A percentile compares a stretch with the other conserved stretches of the same genome.
These are phyloP conservation scores for Tricholoma sp. DNA, from an alignment of 768 basidiomycete genomes.

Conservation along the genomic window DNA sequence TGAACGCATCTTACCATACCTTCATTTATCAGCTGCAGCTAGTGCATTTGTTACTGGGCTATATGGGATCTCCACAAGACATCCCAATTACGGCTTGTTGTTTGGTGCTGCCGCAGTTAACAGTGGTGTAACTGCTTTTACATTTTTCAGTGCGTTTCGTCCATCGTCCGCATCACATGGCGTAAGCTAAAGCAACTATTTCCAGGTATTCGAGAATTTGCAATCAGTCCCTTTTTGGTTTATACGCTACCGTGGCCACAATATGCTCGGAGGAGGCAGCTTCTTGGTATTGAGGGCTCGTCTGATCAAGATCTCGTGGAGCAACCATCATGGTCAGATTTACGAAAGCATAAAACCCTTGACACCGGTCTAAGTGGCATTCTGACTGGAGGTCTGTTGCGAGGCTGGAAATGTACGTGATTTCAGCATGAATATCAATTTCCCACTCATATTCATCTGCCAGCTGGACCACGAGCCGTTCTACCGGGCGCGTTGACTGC, in stretches of 20 bases:
- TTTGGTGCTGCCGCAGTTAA: conserved; percentile 65
- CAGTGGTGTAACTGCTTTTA: conserved; percentile 61
- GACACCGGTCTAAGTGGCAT: conserved; percentile 76
- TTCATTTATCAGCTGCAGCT: conserved; percentile 40
- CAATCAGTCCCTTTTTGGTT: conserved; percentile 60
- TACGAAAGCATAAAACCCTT: conserved; percentile 55
- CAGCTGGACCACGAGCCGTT: conserved; percentile 60
- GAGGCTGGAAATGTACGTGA: conserved; percentile 52
- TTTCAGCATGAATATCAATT: neutral
- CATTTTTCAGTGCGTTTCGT: conserved; percentile 71
- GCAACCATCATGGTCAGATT: conserved; percentile 40
- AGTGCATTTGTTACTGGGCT: conserved; percentile 48
- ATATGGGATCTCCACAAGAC: conserved; percentile 40
- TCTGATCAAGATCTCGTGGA: conserved; percentile 6
- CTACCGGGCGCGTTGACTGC: conserved; percentile 58
- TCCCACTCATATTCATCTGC: neutral
- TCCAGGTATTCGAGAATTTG: conserved; percentile 70
- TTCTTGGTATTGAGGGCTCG: conserved; percentile 17
- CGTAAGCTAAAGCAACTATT: conserved; percentile 2
- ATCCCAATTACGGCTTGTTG: conserved; percentile 40
- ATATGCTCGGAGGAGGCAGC: conserved; percentile 38
- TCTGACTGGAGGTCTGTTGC: conserved; percentile 55
- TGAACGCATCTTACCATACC: conserved; percentile 21
- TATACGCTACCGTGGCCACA: conserved; percentile 39
- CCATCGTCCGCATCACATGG: neutral